Evolutionary conservation across 2,329 filamentous ascomycete species (phyloP), one percentile per base, ranked within the genome.

Genomic region (Blastomyces gilchristii): DNA sequence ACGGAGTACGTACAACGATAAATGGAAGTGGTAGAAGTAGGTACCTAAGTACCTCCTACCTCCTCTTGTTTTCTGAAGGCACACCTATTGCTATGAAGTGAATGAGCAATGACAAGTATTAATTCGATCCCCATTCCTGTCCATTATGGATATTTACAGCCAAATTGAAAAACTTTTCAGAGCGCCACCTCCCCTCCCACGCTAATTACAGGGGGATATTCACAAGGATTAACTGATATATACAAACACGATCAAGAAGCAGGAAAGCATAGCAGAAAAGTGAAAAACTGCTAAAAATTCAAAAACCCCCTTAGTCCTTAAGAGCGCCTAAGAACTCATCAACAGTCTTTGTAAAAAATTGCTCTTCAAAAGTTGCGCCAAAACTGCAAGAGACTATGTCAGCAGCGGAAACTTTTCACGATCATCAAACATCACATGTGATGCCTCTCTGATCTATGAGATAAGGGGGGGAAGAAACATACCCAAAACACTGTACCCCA

Each of bases 401-500:
- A 56, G 65, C 22, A 63, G 66, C 64, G 58, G 57, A 62, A 68
- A 64, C 65, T 59, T 62, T 58, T 16, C 25, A 49, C 28, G 28
- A 34, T 5, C n/a, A 18, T 59, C 3, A 56, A 56, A 22, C 14
- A 56, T 37, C 9, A 39, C 12, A 34, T 8, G 12, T 9, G 34
- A 37, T 37, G 34, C 8, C 31, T 50, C 8, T 16, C 8, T 16
- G 7, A 60, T 22, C 28, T 12, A 50, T 28, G 28, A 50, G 45
- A 52, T 18, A 53, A 53, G 6, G 28, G 5, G 11, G 14, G n/a
- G 25, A 43, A 31, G 12, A 34, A 12, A 69, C 72, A 61, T 67
- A 75, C 75, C 76, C 76, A 61, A 76, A 74, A 54, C 76, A 78
- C 54, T 72, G 71, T 6, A 77, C 72, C 8, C 71, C 68, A 2